Conservation (phyloP, 2,329 filamentous ascomycete genomes). For the Mycosphaerella sp. region DNA sequence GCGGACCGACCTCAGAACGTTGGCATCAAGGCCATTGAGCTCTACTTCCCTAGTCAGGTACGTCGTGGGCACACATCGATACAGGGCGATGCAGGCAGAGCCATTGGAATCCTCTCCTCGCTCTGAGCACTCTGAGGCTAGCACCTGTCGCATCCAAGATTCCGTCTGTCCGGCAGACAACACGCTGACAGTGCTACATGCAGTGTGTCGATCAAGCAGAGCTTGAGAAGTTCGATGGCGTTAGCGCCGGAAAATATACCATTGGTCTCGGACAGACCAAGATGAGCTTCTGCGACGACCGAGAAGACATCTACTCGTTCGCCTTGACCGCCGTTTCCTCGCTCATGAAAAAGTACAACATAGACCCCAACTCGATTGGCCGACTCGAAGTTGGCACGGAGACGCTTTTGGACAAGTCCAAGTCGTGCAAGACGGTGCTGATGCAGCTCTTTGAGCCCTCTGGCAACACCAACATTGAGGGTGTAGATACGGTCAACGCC, state of each 20-base stretch:
- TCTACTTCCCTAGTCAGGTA: conserved; percentile 50
- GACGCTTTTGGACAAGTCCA: conserved; percentile 51
- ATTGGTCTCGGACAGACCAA: conserved; percentile 51
- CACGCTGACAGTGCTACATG: conserved; percentile 15
- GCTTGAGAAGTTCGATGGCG: conserved; percentile 51
- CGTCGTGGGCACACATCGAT: conserved; percentile 19
- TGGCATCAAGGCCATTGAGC: conserved; percentile 50
- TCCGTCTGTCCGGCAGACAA: no score
- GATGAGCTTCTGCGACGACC: conserved; percentile 52
- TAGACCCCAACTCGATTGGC: conserved; percentile 47
- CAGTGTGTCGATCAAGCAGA: conserved; percentile 50
- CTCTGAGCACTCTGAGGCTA: not conserved
- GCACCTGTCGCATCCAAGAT: no score
- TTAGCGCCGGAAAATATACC: conserved; percentile 47
- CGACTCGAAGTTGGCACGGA: conserved; percentile 50
- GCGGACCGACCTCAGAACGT: conserved; percentile 40
- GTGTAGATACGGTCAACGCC: conserved; percentile 49
- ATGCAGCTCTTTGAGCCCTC: conserved; percentile 48
- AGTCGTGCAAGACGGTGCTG: conserved; percentile 49
- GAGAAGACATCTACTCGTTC: conserved; percentile 52
- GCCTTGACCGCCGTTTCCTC: conserved; percentile 47
- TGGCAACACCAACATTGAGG: conserved; percentile 50
- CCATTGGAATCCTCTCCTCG: not conserved
- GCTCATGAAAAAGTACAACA: conserved; percentile 48
- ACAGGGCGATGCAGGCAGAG: not conserved